phyloP scores from a whole-genome alignment of 2,329 filamentous ascomycete genomes.

The Diplodia corticola region DNA sequence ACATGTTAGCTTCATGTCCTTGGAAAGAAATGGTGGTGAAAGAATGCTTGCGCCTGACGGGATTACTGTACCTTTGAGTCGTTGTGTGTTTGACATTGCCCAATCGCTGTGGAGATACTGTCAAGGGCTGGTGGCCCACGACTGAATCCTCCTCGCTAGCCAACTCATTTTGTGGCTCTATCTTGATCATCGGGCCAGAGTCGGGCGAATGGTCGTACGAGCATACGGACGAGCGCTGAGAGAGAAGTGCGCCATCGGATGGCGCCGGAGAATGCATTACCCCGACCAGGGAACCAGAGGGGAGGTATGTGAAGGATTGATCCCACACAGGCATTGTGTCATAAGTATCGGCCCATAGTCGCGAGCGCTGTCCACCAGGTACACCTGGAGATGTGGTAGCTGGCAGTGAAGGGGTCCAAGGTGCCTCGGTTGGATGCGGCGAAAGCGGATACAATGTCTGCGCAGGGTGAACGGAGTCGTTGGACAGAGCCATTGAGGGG shows the following conservation, averaged over 20 bases:
- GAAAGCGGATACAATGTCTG: constrained; percentile 35
- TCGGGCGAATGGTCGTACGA: constrained; percentile 37
- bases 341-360: constrained; percentile 5
- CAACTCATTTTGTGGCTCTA: constrained; percentile 33
- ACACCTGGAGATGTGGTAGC: constrained; percentile 33
- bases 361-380: constrained; percentile 26
- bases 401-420: constrained; percentile 33
- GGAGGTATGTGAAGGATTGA: neutral
- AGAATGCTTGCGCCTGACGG: neutral
- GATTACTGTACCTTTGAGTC: neutral
- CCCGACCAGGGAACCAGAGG: neutral
- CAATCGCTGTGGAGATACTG: constrained; percentile 37
- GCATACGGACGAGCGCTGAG: constrained; percentile 38
- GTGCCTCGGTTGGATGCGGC: constrained; percentile 37
- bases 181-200: constrained; percentile 33
- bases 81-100: constrained; percentile 22
- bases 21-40: neutral
- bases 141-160: constrained; percentile 29
- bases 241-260: constrained; percentile 25
- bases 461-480: constrained; percentile 21
- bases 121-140: constrained; percentile 28
- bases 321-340: constrained; percentile 11
- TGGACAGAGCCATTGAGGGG: constrained; percentile 26
- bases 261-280: constrained; percentile 14
- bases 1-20: neutral